phyloP scores from a whole-genome alignment of 1,284 basidiomycete species.

The Cerrena zonata region DNA sequence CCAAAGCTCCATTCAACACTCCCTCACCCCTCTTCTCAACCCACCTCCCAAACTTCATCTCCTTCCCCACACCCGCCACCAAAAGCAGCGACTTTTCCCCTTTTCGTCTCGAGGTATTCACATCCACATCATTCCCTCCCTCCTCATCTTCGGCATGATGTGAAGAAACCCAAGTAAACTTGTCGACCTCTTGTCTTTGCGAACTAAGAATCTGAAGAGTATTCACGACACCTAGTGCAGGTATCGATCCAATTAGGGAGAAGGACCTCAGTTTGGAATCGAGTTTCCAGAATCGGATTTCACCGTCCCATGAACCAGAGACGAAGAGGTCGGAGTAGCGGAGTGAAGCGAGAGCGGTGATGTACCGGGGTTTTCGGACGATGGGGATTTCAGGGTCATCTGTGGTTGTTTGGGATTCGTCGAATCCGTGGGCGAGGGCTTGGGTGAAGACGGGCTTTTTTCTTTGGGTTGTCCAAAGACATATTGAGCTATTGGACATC shows the following conservation, averaged over 20 bases:
- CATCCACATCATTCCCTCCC: conserved; percentile 9
- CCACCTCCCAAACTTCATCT: conserved; percentile 89
- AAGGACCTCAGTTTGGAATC: conserved; percentile 75
- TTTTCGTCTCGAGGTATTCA: conserved; percentile 9
- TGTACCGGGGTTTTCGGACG: conserved; percentile 82
- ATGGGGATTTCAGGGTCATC: conserved; percentile 57
- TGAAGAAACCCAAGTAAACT: conserved; percentile 8
- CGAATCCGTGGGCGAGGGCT: conserved; percentile 81
- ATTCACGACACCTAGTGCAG: conserved; percentile 80
- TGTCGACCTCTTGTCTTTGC: conserved; percentile 48
- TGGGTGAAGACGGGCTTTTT: conserved; percentile 92
- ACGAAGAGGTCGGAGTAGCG: conserved; percentile 89
- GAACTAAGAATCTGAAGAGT: conserved; percentile 72
- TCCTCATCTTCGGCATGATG: not conserved
- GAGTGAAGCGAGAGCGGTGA: conserved; percentile 78
- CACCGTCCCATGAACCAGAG: conserved; percentile 90
- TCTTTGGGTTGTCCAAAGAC: conserved; percentile 88
- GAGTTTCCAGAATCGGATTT: conserved; percentile 85
- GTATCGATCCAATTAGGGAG: conserved; percentile 54
- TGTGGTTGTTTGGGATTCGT: conserved; percentile 61
- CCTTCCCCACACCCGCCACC: conserved; percentile 79
- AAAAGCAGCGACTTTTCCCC: conserved; percentile 50
- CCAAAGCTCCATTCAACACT: conserved; percentile 68
- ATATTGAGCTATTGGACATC: conserved; percentile 62
- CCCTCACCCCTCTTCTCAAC: conserved; percentile 65